Base-by-base conservation (phyloP, 176 grass and related monocot species). In the Musa beccarii region DNA sequence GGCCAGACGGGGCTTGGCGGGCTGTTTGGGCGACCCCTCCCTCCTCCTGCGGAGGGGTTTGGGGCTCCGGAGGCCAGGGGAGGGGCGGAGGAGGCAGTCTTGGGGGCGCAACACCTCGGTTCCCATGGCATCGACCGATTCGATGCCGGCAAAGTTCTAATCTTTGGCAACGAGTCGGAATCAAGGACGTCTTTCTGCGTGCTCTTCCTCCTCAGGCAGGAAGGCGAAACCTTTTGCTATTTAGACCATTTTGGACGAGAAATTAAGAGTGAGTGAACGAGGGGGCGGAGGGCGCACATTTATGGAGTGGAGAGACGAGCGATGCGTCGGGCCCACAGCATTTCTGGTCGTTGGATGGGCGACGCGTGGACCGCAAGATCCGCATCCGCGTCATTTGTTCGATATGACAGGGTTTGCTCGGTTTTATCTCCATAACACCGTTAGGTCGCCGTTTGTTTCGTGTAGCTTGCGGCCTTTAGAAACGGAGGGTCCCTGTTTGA, bases 41-140 rank as follows among this genome's bases (percentile, higher is more conserved):
- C 68, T 70, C 15, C 68, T 50, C 49, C 68, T 15, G 8, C 68
- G 68, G 34, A 70, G 16, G 8, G 25, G 68, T 15, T 51, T 70
- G 68, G 68, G 34, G 6, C 19, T 8, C 11, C 68, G 68, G 19
- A 70, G 34, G 16, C 9, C 17, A 17, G 49, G 49, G 10, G 43
- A 11, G 19, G 68, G 2, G 43, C 49, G 43, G 68, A 70, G 68
- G 34, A 70, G 68, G 68, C 16, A 70, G 43, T 70, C 29, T 10
- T 70, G 68, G 34, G 68, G 68, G 8, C 68, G 68, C 16, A 70
- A 49, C 43, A 70, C 68, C 68, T 70, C 68, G 49, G 68, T 70
- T 70, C 68, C 68, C 68, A 70, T 70, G 68, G 67, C 34, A 14
- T 15, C 67, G 67, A 69, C 17, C 43, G 34, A 19, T 51, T 70